phyloP scores from a whole-genome alignment of 352 stramenopile genomes.

The Phytophthora rubi region DNA sequence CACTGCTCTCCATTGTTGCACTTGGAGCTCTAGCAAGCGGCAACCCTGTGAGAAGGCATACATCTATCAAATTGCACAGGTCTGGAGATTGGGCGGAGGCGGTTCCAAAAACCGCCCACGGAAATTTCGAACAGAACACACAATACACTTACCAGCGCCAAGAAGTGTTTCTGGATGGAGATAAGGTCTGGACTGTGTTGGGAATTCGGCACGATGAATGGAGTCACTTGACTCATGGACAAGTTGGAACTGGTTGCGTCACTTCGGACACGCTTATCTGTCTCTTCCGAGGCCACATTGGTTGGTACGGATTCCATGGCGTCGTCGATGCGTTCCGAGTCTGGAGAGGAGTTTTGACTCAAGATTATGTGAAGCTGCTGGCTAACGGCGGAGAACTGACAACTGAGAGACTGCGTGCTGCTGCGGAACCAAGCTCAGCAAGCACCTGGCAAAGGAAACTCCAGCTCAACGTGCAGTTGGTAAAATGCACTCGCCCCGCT shows the following conservation, averaged over 20 bases:
- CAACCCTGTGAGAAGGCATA: too few relatives aligned
- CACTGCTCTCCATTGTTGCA: too few relatives aligned
- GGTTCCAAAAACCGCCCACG: too few relatives aligned
- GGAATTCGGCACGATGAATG: constrained; percentile 5
- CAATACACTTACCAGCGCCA: constrained; percentile 1
- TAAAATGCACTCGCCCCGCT: background rate
- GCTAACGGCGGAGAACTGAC: constrained; percentile 1
- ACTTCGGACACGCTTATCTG: background rate
- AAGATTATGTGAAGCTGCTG: constrained; percentile 9
- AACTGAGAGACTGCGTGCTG: background rate
- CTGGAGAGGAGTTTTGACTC: constrained; percentile 28
- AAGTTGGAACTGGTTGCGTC: constrained; percentile 38
- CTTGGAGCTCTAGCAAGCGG: too few relatives aligned
- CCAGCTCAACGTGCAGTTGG: too few relatives aligned
- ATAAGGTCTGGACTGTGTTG: background rate
- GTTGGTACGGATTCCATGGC: constrained; percentile 45
- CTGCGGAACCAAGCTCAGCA: too few relatives aligned
- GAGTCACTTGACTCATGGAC: constrained; percentile 6
- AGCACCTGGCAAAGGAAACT: too few relatives aligned
- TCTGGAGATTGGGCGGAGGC: too few relatives aligned
- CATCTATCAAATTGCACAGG: too few relatives aligned
- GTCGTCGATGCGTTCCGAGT: constrained; percentile 41
- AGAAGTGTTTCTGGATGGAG: constrained; percentile 31
- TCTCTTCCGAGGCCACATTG: background rate
- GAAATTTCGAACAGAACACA: too few relatives aligned